phyloP scores from a whole-genome alignment of 2,329 filamentous ascomycete genomes.

The Phyllosticta capitalensis region DNA sequence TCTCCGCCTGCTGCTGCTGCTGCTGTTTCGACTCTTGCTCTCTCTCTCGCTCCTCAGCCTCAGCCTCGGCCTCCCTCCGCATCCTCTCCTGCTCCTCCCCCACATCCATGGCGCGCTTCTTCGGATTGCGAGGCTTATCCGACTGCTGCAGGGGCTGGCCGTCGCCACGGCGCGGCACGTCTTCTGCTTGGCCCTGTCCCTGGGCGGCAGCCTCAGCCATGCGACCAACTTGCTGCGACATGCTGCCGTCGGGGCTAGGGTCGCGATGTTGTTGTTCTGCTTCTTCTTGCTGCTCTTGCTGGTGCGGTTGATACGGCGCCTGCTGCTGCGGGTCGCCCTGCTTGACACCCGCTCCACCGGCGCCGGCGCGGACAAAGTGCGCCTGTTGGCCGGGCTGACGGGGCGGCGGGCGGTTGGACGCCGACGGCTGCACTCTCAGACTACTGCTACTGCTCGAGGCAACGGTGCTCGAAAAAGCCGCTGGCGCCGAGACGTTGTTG shows the following conservation, averaged over 20 bases:
- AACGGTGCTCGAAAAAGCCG: not conserved
- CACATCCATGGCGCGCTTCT: conserved; percentile 54
- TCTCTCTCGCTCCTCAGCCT: too few relatives aligned
- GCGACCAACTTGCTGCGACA: conserved; percentile 33
- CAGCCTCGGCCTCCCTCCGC: conserved; percentile 13
- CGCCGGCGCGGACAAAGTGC: conserved; percentile 37
- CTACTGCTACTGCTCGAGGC: conserved; percentile 19
- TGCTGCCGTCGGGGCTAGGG: conserved; percentile 25
- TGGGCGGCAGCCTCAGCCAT: conserved; percentile 31
- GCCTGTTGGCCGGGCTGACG: conserved; percentile 19
- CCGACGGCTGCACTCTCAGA: conserved; percentile 38
- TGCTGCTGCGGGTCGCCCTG: conserved; percentile 14
- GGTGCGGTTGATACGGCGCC: not conserved
- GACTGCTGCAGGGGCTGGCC: conserved; percentile 36
- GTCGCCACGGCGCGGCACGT: conserved; percentile 31
- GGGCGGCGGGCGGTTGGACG: conserved; percentile 25
- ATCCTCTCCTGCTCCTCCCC: conserved; percentile 21
- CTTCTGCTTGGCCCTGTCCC: conserved; percentile 17
- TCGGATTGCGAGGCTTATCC: conserved; percentile 42
- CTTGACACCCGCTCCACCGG: conserved; percentile 39
- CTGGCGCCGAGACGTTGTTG: too few relatives aligned
- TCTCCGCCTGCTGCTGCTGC: conserved; percentile 10
- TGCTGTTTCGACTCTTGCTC: conserved; percentile 14
- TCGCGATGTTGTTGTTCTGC: conserved; percentile 21
- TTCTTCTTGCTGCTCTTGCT: too few relatives aligned